Base-by-base conservation (phyloP, 2,329 filamentous ascomycete species). In the Arthrobotrys pseudoclavata region DNA sequence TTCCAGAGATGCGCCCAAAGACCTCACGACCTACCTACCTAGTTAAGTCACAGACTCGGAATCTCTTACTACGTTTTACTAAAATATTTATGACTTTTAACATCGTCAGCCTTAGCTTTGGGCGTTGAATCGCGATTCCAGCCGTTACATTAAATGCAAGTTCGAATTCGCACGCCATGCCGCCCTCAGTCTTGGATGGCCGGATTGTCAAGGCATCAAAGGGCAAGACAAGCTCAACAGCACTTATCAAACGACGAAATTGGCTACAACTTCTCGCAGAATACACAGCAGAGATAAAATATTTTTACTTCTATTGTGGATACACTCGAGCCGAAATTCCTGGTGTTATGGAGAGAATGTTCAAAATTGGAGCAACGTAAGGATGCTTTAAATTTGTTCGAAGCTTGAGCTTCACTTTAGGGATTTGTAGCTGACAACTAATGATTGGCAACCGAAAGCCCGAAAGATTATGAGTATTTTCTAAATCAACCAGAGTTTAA, bases 321-420 rank as follows among this genome's bases (percentile, higher is more conserved):
- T 71, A 64, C 18, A 47, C 20, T n/a, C 45, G 29, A 6, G 34
- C 48, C 7, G 18, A 57, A 15, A 20, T 64, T 1, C 12, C n/a
- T 18, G 48, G 48, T 1, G 37, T 18, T 10, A 71, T 71, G 68
- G 34, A 71, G 40, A 20, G 10, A 24, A 37, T 57, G 5, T 71
- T 63, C 10, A 24, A 57, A n/a, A 26, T 57, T 26, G 60, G 48
- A 12, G 57, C 60, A 50, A 71, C 12, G 60, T 71, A 57, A 53
- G 53, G 31, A 34, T 9, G 31, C 7, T 29, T 29, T 29, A 29
- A 29, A 29, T 29, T 29, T 3, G 24, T 6, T 31, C 37, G n/a
- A n/a, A n/a, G n/a, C n/a, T n/a, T n/a, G n/a, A n/a, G n/a, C n/a
- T n/a, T n/a, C n/a, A n/a, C n/a, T n/a, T n/a, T n/a, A n/a, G n/a